Evolutionary conservation across 306 rosid species (phyloP), one percentile per base, ranked within the genome.

Genomic region (Castanopsis chinensis): DNA sequence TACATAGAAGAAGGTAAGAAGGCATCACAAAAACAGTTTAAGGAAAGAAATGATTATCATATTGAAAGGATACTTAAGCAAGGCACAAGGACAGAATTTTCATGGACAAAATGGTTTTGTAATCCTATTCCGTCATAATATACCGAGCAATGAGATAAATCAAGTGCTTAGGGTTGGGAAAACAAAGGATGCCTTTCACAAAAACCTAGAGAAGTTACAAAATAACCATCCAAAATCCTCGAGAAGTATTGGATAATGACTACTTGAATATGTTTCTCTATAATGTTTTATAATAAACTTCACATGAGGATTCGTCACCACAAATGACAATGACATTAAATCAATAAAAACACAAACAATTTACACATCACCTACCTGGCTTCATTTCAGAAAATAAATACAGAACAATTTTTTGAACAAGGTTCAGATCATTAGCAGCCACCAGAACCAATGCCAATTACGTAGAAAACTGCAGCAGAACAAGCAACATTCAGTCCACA

Each of bases 401-500:
- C 11, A 7, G 14, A 14, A 67, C 1, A 67, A 33, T 67, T 67
- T 33, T 17, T 67, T 33, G 72, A 33, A 18, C 51, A 17, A 2
- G 12, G 18, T 45, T 67, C 10, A 1, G 18, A 32, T 1, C 23
- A 32, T 0, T 33, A 32, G 13, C 21, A 32, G 14, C 71, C 49
- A 30, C 49, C 10, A 32, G 15, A 65, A 65, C 45, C 56, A 49
- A 69, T 52, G 70, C 43, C 69, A 59, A 69, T 69, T 32, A 25
- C 25, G 58, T 35, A n/a, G 21, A 71, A 64, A 35, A 45, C 17
- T 25, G 27, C 58, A 73, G 41, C 60, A 65, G 71, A 70, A 25
- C 76, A 73, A 43, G 43, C 25, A 78, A 81, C 9, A 56, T 32
- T 87, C 85, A 88, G 74, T 86, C 88, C 27, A 77, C 83, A 72